phyloP scores from a whole-genome alignment of 495 filamentous ascomycete species.

The Usnea hakonensis region DNA sequence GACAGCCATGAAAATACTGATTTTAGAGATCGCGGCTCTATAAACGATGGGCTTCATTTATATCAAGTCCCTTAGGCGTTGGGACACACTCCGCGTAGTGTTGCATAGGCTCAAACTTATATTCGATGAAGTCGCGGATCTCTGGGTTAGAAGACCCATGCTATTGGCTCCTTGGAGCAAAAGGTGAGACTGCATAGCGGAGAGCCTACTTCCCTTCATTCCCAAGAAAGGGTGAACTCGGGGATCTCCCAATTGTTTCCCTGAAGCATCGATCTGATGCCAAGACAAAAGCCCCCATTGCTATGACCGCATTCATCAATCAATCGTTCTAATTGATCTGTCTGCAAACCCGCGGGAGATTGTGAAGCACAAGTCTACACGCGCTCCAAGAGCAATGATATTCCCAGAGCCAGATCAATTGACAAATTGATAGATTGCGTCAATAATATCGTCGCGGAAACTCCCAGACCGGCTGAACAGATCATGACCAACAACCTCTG shows the following conservation, averaged over 20 bases:
- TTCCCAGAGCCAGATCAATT: neutral
- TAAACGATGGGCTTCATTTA: neutral
- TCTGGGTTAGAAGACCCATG: neutral
- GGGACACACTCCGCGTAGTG: neutral
- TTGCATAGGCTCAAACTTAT: neutral
- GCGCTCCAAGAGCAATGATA: neutral
- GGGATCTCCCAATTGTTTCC: neutral
- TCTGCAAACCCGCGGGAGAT: neutral
- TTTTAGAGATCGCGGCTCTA: neutral
- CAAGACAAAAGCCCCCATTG: neutral
- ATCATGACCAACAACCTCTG: too few species aligned
- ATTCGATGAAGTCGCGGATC: neutral
- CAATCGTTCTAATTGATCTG: neutral
- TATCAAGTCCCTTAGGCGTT: neutral
- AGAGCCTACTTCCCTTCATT: neutral
- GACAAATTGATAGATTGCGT: neutral
- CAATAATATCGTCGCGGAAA: neutral
- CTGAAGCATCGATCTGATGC: neutral
- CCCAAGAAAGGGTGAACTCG: neutral
- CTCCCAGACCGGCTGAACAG: neutral
- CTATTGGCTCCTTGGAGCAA: neutral
- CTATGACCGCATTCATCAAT: neutral
- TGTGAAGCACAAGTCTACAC: neutral
- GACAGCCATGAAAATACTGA: neutral
- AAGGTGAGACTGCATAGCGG: neutral